Percentiles rank a stretch among this genome's conserved stretches.
Evolutionary conservation across 306 rosid species (phyloP).

Genomic region (Senna tora): DNA sequence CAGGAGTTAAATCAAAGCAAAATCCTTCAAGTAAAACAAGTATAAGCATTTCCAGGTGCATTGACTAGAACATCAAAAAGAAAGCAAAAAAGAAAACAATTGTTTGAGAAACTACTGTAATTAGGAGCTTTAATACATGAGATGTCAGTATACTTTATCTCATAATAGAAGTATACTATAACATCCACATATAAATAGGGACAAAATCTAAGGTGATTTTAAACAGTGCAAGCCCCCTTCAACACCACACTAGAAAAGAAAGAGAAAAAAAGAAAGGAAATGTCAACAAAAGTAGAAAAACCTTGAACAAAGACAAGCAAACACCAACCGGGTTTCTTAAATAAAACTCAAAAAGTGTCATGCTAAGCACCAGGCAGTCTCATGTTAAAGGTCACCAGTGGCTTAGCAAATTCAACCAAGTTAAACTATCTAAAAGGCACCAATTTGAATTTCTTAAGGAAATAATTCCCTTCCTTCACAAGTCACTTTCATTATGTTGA

Average conservation of each 20-base stretch:
- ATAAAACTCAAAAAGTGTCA: conserved; percentile 2
- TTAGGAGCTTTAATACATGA: background rate
- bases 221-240: background rate
- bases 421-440: conserved; percentile 1
- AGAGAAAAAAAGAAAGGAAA: background rate
- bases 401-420: background rate
- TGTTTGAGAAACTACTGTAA: conserved; percentile 7
- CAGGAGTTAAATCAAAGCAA: conserved; percentile 49
- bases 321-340: background rate
- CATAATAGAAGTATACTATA: background rate
- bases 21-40: conserved; percentile 20
- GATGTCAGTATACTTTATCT: background rate
- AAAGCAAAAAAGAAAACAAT: conserved; percentile 3
- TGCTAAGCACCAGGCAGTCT: conserved; percentile 10
- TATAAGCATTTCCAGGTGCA: conserved; percentile 31
- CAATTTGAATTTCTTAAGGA: conserved; percentile 5
- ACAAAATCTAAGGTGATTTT: background rate
- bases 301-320: background rate
- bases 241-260: background rate
- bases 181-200: background rate
- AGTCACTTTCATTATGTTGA: too few species aligned
- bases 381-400: conserved; percentile 10
- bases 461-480: conserved; percentile 10
- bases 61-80: conserved; percentile 24
- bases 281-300: background rate